Conservation (phyloP, 495 filamentous ascomycete genomes). For the Tirmania nivea region DNA sequence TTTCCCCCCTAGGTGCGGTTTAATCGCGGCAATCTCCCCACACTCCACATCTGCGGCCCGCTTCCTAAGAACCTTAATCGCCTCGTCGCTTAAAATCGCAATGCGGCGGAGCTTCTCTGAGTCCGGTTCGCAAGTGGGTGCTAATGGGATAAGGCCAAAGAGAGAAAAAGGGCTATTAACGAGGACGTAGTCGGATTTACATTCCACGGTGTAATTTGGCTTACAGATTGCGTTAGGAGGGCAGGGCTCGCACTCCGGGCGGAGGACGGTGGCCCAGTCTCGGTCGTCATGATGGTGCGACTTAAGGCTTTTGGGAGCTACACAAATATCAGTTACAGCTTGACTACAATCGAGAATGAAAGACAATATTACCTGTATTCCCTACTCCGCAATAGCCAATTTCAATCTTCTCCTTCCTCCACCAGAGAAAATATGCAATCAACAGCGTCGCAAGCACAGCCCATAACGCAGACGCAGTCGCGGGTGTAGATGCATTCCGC, state of each 20-base stretch:
- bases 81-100: conserved; percentile 66
- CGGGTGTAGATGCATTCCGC: conserved; percentile 1
- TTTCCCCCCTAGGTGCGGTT: conserved; percentile 9
- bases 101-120: conserved; percentile 76
- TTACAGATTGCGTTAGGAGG: conserved; percentile 82
- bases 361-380: conserved; percentile 26
- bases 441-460: conserved; percentile 43
- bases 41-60: conserved; percentile 78
- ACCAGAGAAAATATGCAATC: conserved; percentile 55
- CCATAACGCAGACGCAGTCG: conserved; percentile 30
- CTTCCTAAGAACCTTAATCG: conserved; percentile 69
- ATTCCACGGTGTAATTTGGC: conserved; percentile 47
- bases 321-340: conserved; percentile 1
- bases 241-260: conserved; percentile 78
- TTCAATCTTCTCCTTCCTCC: conserved; percentile 79
- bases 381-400: conserved; percentile 90
- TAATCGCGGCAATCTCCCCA: conserved; percentile 30
- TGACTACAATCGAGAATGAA: conserved; percentile 17
- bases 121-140: conserved; percentile 89
- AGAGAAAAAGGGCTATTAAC: conserved; percentile 66
- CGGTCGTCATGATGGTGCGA: neutral
- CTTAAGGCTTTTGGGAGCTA: neutral
- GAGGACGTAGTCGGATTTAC: conserved; percentile 71
- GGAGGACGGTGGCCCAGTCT: conserved; percentile 25
- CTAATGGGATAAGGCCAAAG: conserved; percentile 57